Evolutionary conservation across 2,329 filamentous ascomycete genomes (phyloP), one percentile per base, ranked within the genome.

Genomic region (Fusarium coicis): DNA sequence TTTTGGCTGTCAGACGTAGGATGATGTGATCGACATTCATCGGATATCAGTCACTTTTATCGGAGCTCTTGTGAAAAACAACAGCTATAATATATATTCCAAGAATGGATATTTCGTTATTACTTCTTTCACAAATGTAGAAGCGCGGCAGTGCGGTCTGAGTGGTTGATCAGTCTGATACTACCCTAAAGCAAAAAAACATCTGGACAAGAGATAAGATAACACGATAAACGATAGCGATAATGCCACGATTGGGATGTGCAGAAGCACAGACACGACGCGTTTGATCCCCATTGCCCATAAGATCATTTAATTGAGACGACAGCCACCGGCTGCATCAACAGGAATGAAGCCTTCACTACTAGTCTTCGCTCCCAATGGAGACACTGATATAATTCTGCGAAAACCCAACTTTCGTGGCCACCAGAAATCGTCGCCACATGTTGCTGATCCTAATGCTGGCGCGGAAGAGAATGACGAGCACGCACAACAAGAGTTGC

Each of bases 341-440:
- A 9, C 12, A 16, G 9, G 8, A 26, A 59, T 59, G 56, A 59
- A 52, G 11, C 2, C 34, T n/a, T 52, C 36, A 16, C 44, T 52
- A 3, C 19, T 59, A 10, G 7, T 40, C 11, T 30, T 59, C 2
- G 21, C 32, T 21, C 56, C 56, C 0, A 50, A 40, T 14, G 44
- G 44, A 30, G 56, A 59, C n/a, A 52, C 44, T 0, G 34, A 34
- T 16, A 2, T 52, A 1, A 1, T 50, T 30, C 6, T 59, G 0
- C 12, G 43, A 12, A n/a, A 37, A 21, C 34, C 55, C 14, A 58
- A 58, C 2, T 28, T 15, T 8, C 34, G 43, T 0, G 50, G 30
- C 47, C 6, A 50, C n/a, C 21, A 34, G 2, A 1, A 36, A 26
- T 0, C 16, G n/a, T 1, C 6, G 16, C 7, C 15, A 0, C 0